Conservation (phyloP, 441 rosid species). For the Adansonia madagascariensis region DNA sequence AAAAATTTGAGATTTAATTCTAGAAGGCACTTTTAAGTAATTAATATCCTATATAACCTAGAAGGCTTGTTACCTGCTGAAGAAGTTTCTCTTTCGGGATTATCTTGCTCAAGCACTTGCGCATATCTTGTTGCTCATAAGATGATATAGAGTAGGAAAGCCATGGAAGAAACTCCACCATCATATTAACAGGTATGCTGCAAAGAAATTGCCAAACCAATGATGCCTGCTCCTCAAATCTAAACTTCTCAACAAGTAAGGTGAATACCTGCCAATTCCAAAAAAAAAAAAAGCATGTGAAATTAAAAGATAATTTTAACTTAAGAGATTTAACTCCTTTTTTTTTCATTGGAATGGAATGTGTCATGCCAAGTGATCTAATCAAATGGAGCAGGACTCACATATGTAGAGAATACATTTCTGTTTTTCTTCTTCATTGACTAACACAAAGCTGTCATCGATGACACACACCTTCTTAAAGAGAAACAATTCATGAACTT, state of each 20-base stretch:
- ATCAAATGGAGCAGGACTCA: background rate
- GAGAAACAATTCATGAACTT: background rate
- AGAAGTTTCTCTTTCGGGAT: constrained; percentile 77
- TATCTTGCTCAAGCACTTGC: constrained; percentile 69
- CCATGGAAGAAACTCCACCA: constrained; percentile 94
- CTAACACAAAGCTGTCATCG: background rate
- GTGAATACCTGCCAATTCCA: constrained; percentile 75
- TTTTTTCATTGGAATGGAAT: constrained; percentile 17
- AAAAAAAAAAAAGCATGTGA: constrained; percentile 21
- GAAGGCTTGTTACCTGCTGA: constrained; percentile 61
- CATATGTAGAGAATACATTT: background rate
- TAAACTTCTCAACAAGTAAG: constrained; percentile 81
- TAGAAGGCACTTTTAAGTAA: background rate
- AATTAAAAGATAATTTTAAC: constrained; percentile 18
- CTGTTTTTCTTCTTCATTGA: background rate
- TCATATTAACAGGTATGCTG: constrained; percentile 92
- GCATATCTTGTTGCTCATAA: constrained; percentile 73
- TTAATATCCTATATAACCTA: constrained; percentile 12
- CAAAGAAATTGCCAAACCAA: constrained; percentile 96
- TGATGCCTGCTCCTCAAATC: constrained; percentile 85
- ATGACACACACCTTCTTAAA: constrained; percentile 19
- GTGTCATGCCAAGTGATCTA: background rate
- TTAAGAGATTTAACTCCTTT: constrained; percentile 9
- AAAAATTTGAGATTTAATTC: constrained; percentile 15
- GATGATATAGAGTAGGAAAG: constrained; percentile 79